Conservation (phyloP, 345 rosid species). For the Sonneratia alba region DNA sequence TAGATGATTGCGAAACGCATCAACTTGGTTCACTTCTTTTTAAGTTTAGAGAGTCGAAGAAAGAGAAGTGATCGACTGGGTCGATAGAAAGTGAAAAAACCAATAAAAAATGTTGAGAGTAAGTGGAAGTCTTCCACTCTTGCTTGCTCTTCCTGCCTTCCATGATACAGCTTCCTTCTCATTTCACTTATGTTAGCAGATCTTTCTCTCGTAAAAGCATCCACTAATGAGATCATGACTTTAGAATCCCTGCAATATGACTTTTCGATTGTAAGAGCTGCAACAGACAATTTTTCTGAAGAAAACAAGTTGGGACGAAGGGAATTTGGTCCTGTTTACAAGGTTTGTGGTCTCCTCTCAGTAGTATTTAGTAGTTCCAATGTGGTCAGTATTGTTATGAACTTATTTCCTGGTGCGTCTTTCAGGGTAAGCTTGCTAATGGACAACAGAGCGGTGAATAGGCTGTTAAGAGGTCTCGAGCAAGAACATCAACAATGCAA, state of each 20-base stretch:
- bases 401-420: not conserved
- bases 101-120: not conserved
- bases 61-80: too few relatives aligned
- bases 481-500: slow-evolving; percentile 56
- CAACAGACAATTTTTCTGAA: slow-evolving; percentile 56
- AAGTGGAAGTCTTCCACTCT: not conserved
- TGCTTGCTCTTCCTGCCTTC: not conserved
- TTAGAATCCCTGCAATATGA: slow-evolving; percentile 12
- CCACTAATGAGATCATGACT: not conserved
- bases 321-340: slow-evolving; percentile 76
- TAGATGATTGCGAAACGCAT: too few relatives aligned
- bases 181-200: not conserved
- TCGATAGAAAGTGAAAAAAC: not conserved
- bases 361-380: not conserved
- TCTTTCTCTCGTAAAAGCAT: not conserved
- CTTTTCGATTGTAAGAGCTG: slow-evolving; percentile 31
- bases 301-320: slow-evolving; percentile 73
- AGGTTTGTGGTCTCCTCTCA: slow-evolving; percentile 26
- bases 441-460: slow-evolving; percentile 62
- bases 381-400: not conserved
- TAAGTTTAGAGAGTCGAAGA: too few relatives aligned
- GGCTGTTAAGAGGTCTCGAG: slow-evolving; percentile 38
- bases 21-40: not conserved
- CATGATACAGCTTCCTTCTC: not conserved
- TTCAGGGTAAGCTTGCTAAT: slow-evolving; percentile 52